Evolutionary conservation across 2,329 filamentous ascomycete species (phyloP), one percentile per base, ranked within the genome.

Genomic region (Metarhizium brunneum): DNA sequence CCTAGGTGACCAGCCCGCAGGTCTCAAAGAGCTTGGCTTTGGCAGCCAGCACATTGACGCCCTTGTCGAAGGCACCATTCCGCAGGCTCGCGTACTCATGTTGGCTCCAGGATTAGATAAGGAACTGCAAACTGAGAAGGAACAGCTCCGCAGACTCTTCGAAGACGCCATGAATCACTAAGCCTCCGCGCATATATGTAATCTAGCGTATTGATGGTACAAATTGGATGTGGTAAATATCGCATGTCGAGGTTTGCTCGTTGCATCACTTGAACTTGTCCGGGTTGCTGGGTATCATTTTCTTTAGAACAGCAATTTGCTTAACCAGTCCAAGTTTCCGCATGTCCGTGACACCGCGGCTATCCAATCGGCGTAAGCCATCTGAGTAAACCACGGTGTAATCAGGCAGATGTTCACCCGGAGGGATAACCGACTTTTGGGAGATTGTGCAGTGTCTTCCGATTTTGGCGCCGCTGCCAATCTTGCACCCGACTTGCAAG

Each of bases 11-110:
- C 94, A 99, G 75, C 95, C 95, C 1, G 79, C 84, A 45, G 95
- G 95, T 0, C 71, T 99, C 61, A 90, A 88, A 73, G 84, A 82
- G 42, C 73, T 99, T 13, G 95, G 94, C 0, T 99, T 97, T 66
- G 80, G 80, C 54, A 73, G 71, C 16, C 81, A 83, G 43, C 83
- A 97, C 73, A 76, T 99, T 18, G 90, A 95, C 60, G 83, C 77
- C 10, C 74, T 99, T 59, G 91, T 99, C 1, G 92, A 97, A 71
- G 95, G 94, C 1, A 99, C 94, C 0, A 85, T 99, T 59, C 94
- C 94, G 5, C 94, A 99, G 75, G 84, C 84, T 55, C 79, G 94
- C 61, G 95, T 99, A 55, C 70, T 99, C 65, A 94, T 92, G 86
- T 73, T 99, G 59, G 94, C 94, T 35, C 95, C 94, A 0, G 91